Base-by-base conservation (phyloP, 169 alveolate species). In the Neospora caninum region DNA sequence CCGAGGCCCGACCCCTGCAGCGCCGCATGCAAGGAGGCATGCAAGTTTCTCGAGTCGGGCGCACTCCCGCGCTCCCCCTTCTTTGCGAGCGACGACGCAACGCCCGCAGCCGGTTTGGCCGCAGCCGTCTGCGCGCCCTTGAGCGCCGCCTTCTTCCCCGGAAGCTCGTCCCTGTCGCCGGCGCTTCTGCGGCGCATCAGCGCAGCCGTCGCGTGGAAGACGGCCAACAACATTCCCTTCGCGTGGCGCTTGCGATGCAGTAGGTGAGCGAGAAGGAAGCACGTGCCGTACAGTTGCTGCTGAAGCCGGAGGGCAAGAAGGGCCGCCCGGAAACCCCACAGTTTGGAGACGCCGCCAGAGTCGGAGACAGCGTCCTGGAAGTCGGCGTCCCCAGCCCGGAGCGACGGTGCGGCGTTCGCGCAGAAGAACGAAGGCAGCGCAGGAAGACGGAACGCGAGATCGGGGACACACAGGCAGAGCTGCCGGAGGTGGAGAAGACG, bases 221-320 rank as follows among this genome's bases (percentile, higher is more conserved):
- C 89, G 25, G 89, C 89, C 34, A 82, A 9, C 38, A 92, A 53
- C 91, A 80, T 22, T 25, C 84, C 45, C 54, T 80, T 54, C 87
- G 86, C 69, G 10, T 73, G 41, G 22, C 67, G 70, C 29, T 88
- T 53, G 7, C 94, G 94, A 43, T 92, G 94, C 73, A 92, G 69
- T 41, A 92, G 84, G 67, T 92, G 94, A 13, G 94, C 94, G 84
- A 92, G 70, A 41, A 92, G 34, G 87, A 80, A 92, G 91, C 94
- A 49, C 91, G 89, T 69, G 49, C 91, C 67, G 69, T 92, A 92
- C 36, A 92, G 91, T 67, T 92, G 94, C 91, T 92, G 94, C 94
- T 92, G 94, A n/a, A 58, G 78, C 4, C 91, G 91, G 86, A 92
- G 89, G 69, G 69, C 34, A 2, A 82, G 67, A 22, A 82, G 67